phyloP scores from a whole-genome alignment of 2,329 filamentous ascomycete species.

The Diaporthe helianthi region DNA sequence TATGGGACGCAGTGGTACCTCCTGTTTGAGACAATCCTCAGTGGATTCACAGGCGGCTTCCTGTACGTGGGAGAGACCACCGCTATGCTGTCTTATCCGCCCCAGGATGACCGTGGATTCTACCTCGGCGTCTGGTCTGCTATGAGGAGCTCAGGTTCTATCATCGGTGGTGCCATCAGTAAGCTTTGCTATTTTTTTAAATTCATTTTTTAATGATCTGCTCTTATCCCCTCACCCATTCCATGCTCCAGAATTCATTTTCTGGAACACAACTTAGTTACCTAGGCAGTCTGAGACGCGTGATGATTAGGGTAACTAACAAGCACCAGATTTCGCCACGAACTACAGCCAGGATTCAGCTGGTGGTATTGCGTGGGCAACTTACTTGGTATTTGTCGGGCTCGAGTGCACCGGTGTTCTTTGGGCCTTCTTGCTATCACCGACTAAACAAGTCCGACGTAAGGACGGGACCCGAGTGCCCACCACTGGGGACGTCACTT shows the following conservation, averaged over 20 bases:
- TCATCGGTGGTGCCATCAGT: conserved; percentile 45
- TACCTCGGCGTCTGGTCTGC: conserved; percentile 45
- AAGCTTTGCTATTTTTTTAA: not conserved
- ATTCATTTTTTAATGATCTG: too few species aligned
- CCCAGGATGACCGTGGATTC: conserved; percentile 44
- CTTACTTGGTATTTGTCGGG: conserved; percentile 42
- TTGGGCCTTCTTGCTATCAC: conserved; percentile 41
- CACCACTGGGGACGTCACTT: conserved; percentile 34
- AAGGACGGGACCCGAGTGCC: conserved; percentile 39
- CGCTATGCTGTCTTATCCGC: conserved; percentile 47
- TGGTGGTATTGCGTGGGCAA: conserved; percentile 43
- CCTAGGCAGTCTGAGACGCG: not conserved
- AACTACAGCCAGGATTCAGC: conserved; percentile 36
- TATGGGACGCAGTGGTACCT: conserved; percentile 43
- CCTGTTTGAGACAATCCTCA: conserved; percentile 41
- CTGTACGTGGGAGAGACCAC: conserved; percentile 46
- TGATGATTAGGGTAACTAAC: not conserved
- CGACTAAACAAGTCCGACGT: conserved; percentile 39
- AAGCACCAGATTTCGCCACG: conserved; percentile 38
- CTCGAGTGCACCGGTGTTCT: conserved; percentile 41
- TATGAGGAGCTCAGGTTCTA: conserved; percentile 44
- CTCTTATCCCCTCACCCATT: not conserved
- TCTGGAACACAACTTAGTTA: not conserved
- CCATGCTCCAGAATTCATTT: not conserved
- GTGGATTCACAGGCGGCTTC: conserved; percentile 38